phyloP scores from a whole-genome alignment of 305 asterid species.

The Fraxinus angustifolia region DNA sequence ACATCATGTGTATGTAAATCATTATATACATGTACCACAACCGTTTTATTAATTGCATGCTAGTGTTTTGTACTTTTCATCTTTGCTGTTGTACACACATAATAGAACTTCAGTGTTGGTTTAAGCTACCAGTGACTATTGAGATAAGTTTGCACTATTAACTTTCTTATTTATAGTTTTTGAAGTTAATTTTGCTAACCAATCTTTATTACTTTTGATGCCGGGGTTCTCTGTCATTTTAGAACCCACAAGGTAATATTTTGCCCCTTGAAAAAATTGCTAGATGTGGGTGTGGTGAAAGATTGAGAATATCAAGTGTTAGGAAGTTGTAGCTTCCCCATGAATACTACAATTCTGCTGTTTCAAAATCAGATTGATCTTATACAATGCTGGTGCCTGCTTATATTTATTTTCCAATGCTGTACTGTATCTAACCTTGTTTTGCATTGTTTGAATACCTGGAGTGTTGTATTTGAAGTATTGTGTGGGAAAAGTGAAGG shows the following conservation, averaged over 20 bases:
- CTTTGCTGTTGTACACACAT: not conserved
- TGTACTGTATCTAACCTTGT: not conserved
- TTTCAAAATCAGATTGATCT: not conserved
- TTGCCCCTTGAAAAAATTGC: not conserved
- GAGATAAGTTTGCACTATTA: not conserved
- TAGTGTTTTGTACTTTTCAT: not conserved
- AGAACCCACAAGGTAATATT: not conserved
- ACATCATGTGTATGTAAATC: too few relatives aligned
- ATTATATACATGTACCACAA: too few relatives aligned
- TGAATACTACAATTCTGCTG: not conserved
- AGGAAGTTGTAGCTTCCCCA: conserved; percentile 4
- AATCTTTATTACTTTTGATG: not conserved
- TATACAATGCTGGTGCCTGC: not conserved
- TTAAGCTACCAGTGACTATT: not conserved
- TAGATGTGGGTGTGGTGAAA: not conserved
- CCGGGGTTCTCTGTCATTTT: conserved; percentile 2
- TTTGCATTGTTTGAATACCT: not conserved
- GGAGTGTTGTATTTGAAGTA: not conserved
- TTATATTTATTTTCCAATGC: not conserved
- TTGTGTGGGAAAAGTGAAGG: not conserved
- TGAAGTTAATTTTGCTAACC: conserved; percentile 4
- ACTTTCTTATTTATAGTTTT: not conserved
- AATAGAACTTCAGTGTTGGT: not conserved
- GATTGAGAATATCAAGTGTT: not conserved
- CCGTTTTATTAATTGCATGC: not conserved